These are phyloP conservation scores for Tephrocybe sp. DNA, from an alignment of 768 basidiomycete genomes.

Conservation along the genomic window DNA sequence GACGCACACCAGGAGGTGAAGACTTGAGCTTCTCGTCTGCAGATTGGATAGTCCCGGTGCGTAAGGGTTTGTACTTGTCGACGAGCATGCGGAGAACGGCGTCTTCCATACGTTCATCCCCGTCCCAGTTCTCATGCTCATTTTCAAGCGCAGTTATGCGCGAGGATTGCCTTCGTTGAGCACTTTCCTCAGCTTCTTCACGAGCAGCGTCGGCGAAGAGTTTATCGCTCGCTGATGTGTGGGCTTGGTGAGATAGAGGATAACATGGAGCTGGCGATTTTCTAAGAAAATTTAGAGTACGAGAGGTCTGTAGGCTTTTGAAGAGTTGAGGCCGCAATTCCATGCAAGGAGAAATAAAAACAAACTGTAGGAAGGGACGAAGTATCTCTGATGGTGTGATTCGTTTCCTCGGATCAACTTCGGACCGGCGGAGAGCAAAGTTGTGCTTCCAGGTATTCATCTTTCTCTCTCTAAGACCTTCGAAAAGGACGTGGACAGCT, in stretches of 20 bases:
- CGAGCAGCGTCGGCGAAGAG: constrained; percentile 63
- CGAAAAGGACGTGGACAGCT: too few relatives aligned
- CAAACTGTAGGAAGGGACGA: not conserved
- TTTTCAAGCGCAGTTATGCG: constrained; percentile 33
- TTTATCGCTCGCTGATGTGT: constrained; percentile 48
- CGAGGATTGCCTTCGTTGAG: constrained; percentile 11
- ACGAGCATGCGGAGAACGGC: constrained; percentile 82
- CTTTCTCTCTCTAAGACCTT: too few relatives aligned
- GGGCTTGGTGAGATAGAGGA: not conserved
- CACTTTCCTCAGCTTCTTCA: constrained; percentile 44
- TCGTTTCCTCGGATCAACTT: too few relatives aligned
- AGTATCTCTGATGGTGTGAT: too few relatives aligned
- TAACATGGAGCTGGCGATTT: not conserved
- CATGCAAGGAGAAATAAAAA: constrained; percentile 1
- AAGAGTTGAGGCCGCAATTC: constrained; percentile 3
- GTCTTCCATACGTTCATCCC: constrained; percentile 70
- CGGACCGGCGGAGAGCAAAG: too few relatives aligned
- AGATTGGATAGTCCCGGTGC: constrained; percentile 54
- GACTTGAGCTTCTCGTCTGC: constrained; percentile 69
- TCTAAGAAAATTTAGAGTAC: not conserved
- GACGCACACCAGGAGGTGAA: constrained; percentile 40
- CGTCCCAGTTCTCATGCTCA: constrained; percentile 71
- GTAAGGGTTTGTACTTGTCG: constrained; percentile 83
- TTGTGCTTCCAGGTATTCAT: too few relatives aligned
- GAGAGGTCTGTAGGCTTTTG: not conserved